Percentiles rank a stretch among this genome's conserved stretches.
Evolutionary conservation across 306 rosid genomes (phyloP).

Genomic region (Pachyrhizus erosus): DNA sequence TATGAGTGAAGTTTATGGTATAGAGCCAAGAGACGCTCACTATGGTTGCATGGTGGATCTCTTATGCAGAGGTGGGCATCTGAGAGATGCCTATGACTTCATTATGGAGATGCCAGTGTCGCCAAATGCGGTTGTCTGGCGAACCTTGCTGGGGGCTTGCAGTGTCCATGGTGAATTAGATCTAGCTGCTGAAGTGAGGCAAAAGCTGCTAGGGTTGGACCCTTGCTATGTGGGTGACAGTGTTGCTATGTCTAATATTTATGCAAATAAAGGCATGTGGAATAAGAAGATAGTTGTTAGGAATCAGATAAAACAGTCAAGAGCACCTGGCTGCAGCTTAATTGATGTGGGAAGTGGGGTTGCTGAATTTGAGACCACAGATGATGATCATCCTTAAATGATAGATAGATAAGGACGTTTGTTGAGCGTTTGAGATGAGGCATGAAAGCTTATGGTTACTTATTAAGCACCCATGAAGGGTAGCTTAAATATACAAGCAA

Average conservation of each 20-base stretch:
- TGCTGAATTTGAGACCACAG: constrained; percentile 45
- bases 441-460: constrained; percentile 41
- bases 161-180: constrained; percentile 57
- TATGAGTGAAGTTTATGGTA: constrained; percentile 54
- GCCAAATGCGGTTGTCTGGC: constrained; percentile 60
- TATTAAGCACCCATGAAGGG: constrained; percentile 8
- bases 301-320: constrained; percentile 51
- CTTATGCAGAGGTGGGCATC: constrained; percentile 60
- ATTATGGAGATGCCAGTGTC: constrained; percentile 49
- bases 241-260: constrained; percentile 69
- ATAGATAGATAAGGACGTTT: constrained; percentile 48
- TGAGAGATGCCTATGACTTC: constrained; percentile 61
- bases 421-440: constrained; percentile 44
- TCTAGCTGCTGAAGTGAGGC: constrained; percentile 52
- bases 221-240: constrained; percentile 61
- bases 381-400: constrained; percentile 43
- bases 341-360: constrained; percentile 54
- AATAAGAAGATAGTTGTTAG: constrained; percentile 53
- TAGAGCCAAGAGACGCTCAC: constrained; percentile 62
- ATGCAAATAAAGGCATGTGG: constrained; percentile 70
- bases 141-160: constrained; percentile 67
- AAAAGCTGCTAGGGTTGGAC: constrained; percentile 54
- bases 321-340: constrained; percentile 58
- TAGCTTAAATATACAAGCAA: background rate
- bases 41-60: constrained; percentile 79